These are phyloP conservation scores for Tolypocladium cylindrosporum DNA, from an alignment of 2,329 filamentous ascomycete genomes.

Conservation along the genomic window DNA sequence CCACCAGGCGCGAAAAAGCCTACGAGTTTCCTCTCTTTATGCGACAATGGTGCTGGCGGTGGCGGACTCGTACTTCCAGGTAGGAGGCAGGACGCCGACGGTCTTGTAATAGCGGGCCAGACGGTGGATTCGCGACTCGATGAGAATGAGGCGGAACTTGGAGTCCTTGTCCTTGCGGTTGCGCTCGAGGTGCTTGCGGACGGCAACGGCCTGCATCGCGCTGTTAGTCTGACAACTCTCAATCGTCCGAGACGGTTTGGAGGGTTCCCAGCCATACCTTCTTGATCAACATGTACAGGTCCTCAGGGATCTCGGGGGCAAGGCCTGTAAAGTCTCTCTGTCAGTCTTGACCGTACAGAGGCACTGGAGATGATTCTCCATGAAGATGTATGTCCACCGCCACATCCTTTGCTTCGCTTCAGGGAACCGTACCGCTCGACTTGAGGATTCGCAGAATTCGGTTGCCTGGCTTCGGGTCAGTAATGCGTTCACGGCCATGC, in stretches of 20 bases:
- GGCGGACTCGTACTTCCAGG: conserved; percentile 98
- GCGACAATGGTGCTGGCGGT: conserved; percentile 91
- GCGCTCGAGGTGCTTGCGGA: conserved; percentile 99
- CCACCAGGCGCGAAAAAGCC: conserved; percentile 13
- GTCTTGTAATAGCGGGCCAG: conserved; percentile 99
- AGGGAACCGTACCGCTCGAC: conserved; percentile 73
- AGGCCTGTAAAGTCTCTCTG: conserved; percentile 92
- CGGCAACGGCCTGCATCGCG: conserved; percentile 68
- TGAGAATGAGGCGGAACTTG: conserved; percentile 99
- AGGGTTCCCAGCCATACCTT: conserved; percentile 54
- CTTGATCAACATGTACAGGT: conserved; percentile 99
- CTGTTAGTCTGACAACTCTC: conserved; percentile 8
- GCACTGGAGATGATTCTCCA: conserved; percentile 37
- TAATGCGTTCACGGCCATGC: conserved; percentile 3
- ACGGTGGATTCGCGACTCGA: conserved; percentile 99
- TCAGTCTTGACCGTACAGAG: conserved; percentile 91
- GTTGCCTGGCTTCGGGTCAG: conserved; percentile 64
- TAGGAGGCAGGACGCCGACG: conserved; percentile 73
- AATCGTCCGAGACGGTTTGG: not conserved
- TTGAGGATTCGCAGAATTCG: conserved; percentile 99
- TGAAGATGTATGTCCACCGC: conserved; percentile 13
- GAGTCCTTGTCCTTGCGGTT: conserved; percentile 99
- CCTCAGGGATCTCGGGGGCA: conserved; percentile 96
- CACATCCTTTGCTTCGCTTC: conserved; percentile 15
- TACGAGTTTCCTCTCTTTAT: conserved; percentile 40